Conservation (phyloP, 352 stramenopile species). For the Pythium chondricola region DNA sequence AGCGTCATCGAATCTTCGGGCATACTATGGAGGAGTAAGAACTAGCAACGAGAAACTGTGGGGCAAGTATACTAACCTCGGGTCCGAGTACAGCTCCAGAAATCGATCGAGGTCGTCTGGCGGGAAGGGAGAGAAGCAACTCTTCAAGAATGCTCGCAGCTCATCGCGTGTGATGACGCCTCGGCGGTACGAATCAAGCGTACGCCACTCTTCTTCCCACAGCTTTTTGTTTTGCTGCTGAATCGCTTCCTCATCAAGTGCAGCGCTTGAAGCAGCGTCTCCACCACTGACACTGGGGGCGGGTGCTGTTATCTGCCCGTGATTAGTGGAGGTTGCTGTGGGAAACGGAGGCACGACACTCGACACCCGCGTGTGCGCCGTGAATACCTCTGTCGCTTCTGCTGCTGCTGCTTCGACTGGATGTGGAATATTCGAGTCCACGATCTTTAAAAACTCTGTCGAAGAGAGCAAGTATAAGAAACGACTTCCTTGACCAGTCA, state of each 20-base stretch:
- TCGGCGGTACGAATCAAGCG: constrained; percentile 47
- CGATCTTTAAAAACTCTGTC: constrained; percentile 69
- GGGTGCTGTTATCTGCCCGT: background rate
- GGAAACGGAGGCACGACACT: background rate
- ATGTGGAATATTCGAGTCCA: constrained; percentile 41
- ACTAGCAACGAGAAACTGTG: background rate
- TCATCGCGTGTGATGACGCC: constrained; percentile 34
- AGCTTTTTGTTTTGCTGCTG: constrained; percentile 22
- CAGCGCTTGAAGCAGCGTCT: background rate
- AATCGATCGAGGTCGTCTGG: constrained; percentile 41
- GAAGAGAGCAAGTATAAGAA: background rate
- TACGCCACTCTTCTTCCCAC: constrained; percentile 47
- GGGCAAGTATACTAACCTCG: constrained; percentile 11
- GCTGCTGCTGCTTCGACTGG: background rate
- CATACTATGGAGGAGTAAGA: constrained; percentile 3
- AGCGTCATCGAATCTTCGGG: constrained; percentile 27
- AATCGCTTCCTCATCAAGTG: constrained; percentile 14
- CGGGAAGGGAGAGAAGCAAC: constrained; percentile 34
- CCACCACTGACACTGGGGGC: too few species aligned
- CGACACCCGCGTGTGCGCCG: too few species aligned
- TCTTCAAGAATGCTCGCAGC: constrained; percentile 38
- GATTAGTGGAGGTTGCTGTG: background rate
- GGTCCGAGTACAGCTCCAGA: constrained; percentile 44
- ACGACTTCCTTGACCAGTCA: too few species aligned
- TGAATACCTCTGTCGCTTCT: background rate